These are phyloP conservation scores for Nannochloris sp. DNA, from an alignment of 139 green algal genomes.

Conservation along the genomic window DNA sequence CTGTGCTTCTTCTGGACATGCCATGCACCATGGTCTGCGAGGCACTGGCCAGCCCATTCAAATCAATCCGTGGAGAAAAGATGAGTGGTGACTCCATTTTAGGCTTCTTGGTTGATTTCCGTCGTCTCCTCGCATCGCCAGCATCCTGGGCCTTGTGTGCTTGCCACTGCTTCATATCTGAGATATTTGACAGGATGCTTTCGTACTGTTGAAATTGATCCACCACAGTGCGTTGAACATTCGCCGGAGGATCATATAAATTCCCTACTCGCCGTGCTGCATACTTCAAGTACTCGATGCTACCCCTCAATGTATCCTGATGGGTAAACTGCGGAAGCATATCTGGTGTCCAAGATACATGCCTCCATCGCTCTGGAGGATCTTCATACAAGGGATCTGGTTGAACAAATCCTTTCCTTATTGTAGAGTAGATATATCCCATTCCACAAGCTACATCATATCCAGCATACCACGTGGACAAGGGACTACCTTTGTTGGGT, in stretches of 20 bases:
- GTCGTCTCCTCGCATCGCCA: too few species aligned
- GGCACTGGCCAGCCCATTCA: too few species aligned
- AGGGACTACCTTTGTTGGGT: not conserved
- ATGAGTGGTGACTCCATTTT: too few species aligned
- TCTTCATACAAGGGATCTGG: not conserved
- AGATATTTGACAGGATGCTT: too few species aligned
- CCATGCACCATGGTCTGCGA: not conserved
- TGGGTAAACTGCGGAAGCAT: not conserved
- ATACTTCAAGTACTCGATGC: conserved; percentile 2
- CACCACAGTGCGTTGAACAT: not conserved
- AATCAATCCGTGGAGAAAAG: too few species aligned
- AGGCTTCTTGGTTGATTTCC: too few species aligned
- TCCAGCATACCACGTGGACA: conserved; percentile 1
- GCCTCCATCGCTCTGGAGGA: not conserved
- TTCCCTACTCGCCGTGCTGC: not conserved
- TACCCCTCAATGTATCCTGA: not conserved
- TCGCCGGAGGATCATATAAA: not conserved
- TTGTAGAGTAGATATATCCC: not conserved
- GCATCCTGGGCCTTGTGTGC: too few species aligned
- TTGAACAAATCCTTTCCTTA: not conserved
- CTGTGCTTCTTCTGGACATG: not conserved
- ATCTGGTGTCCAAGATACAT: not conserved
- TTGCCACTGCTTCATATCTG: too few species aligned
- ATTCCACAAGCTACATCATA: conserved; percentile 1
- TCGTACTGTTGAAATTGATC: not conserved